These are phyloP conservation scores for Alternaria sp. DNA, from an alignment of 2,329 filamentous ascomycete species.

Conservation along the genomic window DNA sequence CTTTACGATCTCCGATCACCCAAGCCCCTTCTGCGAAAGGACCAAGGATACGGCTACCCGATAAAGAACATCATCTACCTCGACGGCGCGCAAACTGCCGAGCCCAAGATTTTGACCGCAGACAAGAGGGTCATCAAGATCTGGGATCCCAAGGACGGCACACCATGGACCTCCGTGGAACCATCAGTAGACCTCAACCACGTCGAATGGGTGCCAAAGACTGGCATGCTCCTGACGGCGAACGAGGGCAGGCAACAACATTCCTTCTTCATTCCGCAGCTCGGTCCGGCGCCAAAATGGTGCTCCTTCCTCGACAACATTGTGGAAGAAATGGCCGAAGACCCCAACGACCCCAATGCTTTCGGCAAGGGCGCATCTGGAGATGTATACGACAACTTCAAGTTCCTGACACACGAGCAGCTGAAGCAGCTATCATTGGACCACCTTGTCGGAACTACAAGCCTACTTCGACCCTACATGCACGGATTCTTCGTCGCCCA, in stretches of 20 bases:
- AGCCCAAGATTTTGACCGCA: slow-evolving; percentile 82
- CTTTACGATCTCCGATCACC: slow-evolving; percentile 92
- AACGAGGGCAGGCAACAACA: slow-evolving; percentile 97
- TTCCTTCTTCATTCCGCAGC: slow-evolving; percentile 90
- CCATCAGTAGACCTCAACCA: slow-evolving; percentile 94
- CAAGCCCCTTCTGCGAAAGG: slow-evolving; percentile 83
- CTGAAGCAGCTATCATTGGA: slow-evolving; percentile 83
- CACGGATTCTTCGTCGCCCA: slow-evolving; percentile 98
- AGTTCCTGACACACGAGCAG: slow-evolving; percentile 91
- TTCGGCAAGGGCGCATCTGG: slow-evolving; percentile 64
- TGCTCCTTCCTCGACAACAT: slow-evolving; percentile 96
- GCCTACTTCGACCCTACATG: slow-evolving; percentile 93
- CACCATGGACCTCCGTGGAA: slow-evolving; percentile 94
- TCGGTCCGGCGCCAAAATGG: slow-evolving; percentile 93
- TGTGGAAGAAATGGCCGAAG: slow-evolving; percentile 97
- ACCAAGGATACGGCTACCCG: slow-evolving; percentile 93
- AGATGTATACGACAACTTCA: slow-evolving; percentile 98
- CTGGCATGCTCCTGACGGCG: slow-evolving; percentile 93
- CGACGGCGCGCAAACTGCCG: slow-evolving; percentile 68
- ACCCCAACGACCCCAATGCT: slow-evolving; percentile 67
- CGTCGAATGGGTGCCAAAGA: slow-evolving; percentile 89
- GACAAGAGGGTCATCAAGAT: slow-evolving; percentile 98
- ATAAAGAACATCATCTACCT: slow-evolving; percentile 82
- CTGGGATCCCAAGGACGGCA: slow-evolving; percentile 83
- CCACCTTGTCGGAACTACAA: slow-evolving; percentile 89